Percentiles rank a stretch among this genome's conserved stretches.
Evolutionary conservation across 78 protist species (phyloP).

Genomic region (Mantamonas sphyraenae): DNA sequence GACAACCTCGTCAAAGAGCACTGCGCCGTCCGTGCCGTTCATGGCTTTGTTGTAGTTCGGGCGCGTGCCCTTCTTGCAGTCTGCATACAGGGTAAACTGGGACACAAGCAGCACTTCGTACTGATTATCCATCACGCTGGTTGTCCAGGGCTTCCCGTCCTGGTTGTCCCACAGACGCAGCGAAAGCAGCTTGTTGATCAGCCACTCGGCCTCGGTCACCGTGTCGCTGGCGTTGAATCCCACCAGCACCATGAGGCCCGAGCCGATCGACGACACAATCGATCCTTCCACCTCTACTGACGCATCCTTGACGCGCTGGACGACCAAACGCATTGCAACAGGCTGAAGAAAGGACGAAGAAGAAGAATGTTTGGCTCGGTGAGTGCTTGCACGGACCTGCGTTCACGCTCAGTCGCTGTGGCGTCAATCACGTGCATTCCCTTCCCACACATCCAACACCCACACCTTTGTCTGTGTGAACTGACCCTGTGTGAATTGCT

Average conservation of each 20-base stretch:
- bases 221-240: background rate
- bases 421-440: too few species aligned
- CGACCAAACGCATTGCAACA: background rate
- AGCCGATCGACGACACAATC: background rate
- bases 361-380: too few species aligned
- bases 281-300: background rate
- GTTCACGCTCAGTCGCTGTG: background rate
- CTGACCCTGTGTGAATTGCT: too few species aligned
- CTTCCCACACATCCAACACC: too few species aligned
- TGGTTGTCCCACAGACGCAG: background rate
- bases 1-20: too few species aligned
- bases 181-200: background rate
- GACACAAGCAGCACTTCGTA: conserved; percentile 7
- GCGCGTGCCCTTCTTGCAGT: conserved; percentile 11
- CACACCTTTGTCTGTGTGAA: too few species aligned
- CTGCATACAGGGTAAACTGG: conserved; percentile 35
- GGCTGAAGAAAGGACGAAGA: too few species aligned
- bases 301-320: background rate
- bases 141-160: background rate
- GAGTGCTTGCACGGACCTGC: background rate
- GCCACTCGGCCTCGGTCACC: background rate
- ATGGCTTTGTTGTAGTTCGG: conserved; percentile 41
- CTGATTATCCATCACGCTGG: background rate
- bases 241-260: background rate
- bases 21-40: background rate